Base-by-base conservation (phyloP, 2,329 filamentous ascomycete genomes). In the Fusarium agapanthi region DNA sequence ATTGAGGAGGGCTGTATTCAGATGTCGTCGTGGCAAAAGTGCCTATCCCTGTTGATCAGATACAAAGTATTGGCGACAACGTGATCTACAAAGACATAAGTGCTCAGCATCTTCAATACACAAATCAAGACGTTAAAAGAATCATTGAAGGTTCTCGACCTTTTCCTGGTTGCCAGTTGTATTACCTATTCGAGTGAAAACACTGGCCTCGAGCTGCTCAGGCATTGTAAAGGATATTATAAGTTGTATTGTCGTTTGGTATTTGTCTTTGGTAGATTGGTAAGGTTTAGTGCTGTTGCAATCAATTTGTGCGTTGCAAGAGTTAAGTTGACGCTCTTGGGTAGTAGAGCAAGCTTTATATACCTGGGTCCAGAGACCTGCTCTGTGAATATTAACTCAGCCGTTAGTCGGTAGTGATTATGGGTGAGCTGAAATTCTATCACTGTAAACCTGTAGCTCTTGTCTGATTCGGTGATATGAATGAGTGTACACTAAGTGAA, bases 401-500 rank as follows among this genome's bases (percentile, higher is more conserved):
- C 12, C 1, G 1, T 20, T 38, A 4, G 37, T 38, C 38, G 20
- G 38, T n/a, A 9, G 22, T 40, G 22, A 40, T 40, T n/a, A 40
- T n/a, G 7, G 38, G 38, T 3, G 7, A 40, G 37, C 37, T 40
- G 0, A 4, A n/a, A 22, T 22, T 38, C 37, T 38, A 40, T n/a
- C 4, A 40, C 20, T 5, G 22, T 7, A 9, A 40, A n/a, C 7
- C 13, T 40, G 12, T 4, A 40, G 38, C 13, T 40, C 13, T 9
- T n/a, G 4, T 40, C 20, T 22, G 37, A 12, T 38, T 5, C 35
- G 18, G 13, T 6, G 20, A 14, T 7, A 41, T 44, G 7, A 20
- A 20, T 44, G 1, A 18, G 12, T 6, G 13, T 28, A 2, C 18
- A 20, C 8, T 0, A 7, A 11, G 24, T 20, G 5, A 20, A 20